Evolutionary conservation across 441 rosid species (phyloP).

Genomic region (Caryocar brasiliense): DNA sequence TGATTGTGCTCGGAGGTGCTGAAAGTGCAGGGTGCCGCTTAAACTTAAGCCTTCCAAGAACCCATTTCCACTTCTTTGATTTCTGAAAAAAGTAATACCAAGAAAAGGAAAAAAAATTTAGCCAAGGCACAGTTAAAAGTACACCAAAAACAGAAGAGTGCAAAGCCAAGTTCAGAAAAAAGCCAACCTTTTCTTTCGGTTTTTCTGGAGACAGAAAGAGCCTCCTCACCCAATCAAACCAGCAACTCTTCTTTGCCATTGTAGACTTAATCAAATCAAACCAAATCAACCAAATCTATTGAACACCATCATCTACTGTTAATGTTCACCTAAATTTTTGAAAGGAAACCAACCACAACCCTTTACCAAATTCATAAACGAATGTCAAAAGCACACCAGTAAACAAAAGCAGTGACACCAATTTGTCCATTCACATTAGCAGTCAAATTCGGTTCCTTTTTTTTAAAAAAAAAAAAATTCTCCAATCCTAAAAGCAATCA

Average conservation of each 20-base stretch:
- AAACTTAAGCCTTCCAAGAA: constrained; percentile 35
- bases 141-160: not conserved
- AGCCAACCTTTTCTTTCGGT: constrained; percentile 44
- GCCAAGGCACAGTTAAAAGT: not conserved
- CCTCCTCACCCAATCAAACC: constrained; percentile 64
- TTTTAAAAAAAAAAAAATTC: too few species aligned
- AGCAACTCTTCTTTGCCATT: constrained; percentile 51
- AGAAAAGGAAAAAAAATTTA: not conserved
- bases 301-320: constrained; percentile 4
- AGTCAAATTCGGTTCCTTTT: too few species aligned
- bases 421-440: not conserved
- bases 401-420: not conserved
- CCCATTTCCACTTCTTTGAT: constrained; percentile 48
- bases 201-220: constrained; percentile 41
- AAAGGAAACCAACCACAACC: not conserved
- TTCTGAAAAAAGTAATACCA: constrained; percentile 20
- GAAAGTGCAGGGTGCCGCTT: constrained; percentile 40
- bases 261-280: constrained; percentile 21
- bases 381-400: not conserved
- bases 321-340: not conserved
- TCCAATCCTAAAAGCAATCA: too few species aligned
- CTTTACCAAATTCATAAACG: not conserved
- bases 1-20: constrained; percentile 28
- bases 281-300: constrained; percentile 5
- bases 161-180: not conserved